Base-by-base conservation (phyloP, 768 basidiomycete genomes). In the Suillus decipiens region DNA sequence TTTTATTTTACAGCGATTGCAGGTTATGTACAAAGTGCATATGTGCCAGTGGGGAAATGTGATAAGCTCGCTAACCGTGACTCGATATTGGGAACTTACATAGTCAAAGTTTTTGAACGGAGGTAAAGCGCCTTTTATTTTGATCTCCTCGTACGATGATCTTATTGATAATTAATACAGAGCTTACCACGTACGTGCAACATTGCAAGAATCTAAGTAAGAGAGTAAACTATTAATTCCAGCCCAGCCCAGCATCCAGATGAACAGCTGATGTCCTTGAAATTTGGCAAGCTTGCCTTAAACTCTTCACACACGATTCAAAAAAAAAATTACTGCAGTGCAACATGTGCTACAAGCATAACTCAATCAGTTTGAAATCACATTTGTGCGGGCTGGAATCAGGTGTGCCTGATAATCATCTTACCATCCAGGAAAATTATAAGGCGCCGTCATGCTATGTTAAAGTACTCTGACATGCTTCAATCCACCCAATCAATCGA, bases 1-100 rank as follows among this genome's bases (percentile, higher is more conserved):
- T 79, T 28, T 28, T 28, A 7, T 28, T 28, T 10, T 41, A 39
- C 31, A 33, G n/a, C 7, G 51, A 33, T 12, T 33, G 51, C 33
- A 53, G 3, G 31, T 53, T 33, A 53, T 33, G 11, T 19, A 19
- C 51, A 53, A 53, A 53, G 51, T 33, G 31, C 51, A 53, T n/a
- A n/a, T n/a, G n/a, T 53, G 28, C 28, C 28, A 28, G 28, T 28
- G 28, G 28, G 28, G 28, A 28, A 3, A 28, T 28, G 3, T 28
- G 28, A 28, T 28, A 28, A 28, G 28, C 28, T 28, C 28, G 28
- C 28, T 28, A 28, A 3, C 28, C 28, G 28, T 28, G 28, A 28
- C 28, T n/a, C n/a, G n/a, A n/a, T n/a, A 28, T 28, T 28, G 28
- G 28, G 3, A 28, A 8, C 12, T 47, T 48, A 48, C 24, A 50